A percentile compares a stretch with the other conserved stretches of the same genome.
These are phyloP conservation scores for Platanthera zijinensis DNA, from an alignment of 106 monocot genomes.

Conservation along the genomic window DNA sequence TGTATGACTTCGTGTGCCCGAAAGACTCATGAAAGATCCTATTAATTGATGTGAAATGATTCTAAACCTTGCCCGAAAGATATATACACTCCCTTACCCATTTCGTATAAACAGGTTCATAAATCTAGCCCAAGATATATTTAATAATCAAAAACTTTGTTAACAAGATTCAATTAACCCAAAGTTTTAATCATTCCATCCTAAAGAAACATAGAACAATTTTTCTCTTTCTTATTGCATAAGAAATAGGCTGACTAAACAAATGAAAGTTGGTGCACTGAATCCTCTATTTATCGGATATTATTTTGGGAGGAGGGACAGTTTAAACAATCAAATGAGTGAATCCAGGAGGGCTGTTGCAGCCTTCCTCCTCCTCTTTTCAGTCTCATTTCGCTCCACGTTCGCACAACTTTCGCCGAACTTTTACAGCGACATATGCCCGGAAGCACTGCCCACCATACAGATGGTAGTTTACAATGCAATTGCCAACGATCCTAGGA, in stretches of 20 bases:
- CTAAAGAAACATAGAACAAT: background rate
- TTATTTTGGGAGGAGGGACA: background rate
- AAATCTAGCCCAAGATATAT: no score
- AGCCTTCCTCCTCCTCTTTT: background rate
- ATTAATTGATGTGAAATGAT: no score
- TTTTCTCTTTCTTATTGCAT: background rate
- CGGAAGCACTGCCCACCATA: slow-evolving; percentile 19
- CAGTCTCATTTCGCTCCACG: background rate
- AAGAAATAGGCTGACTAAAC: background rate
- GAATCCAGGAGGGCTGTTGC: background rate
- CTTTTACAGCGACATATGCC: slow-evolving; percentile 37
- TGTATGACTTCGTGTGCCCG: no score
- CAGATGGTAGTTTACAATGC: slow-evolving; percentile 26
- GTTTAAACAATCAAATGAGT: background rate
- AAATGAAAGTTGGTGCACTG: background rate
- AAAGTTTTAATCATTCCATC: background rate
- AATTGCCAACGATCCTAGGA: slow-evolving; percentile 22
- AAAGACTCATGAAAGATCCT: no score
- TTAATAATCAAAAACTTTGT: background rate
- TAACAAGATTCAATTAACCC: background rate
- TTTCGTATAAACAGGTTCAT: no score
- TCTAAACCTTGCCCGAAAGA: no score
- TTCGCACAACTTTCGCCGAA: background rate
- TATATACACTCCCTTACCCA: no score
- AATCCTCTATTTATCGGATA: background rate